These are phyloP conservation scores for Aureobasidium melanogenum DNA, from an alignment of 2,329 filamentous ascomycete species.

Conservation along the genomic window DNA sequence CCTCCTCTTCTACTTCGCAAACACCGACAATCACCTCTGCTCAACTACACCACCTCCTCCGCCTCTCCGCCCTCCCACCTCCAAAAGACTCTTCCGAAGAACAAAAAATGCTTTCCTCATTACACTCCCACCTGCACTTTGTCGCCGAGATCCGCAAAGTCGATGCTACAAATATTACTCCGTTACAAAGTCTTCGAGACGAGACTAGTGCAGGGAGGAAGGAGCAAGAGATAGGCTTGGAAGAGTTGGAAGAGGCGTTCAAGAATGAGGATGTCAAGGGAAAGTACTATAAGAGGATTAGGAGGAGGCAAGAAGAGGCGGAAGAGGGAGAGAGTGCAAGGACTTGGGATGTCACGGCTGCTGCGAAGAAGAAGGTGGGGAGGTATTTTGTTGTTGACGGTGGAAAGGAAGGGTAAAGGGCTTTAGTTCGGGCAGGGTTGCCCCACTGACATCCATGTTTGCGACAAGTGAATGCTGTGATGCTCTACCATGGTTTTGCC, in stretches of 20 bases:
- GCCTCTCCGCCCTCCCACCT: slow-evolving; percentile 75
- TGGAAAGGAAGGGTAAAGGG: slow-evolving; percentile 28
- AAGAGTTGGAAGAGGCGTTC: slow-evolving; percentile 48
- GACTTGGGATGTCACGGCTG: slow-evolving; percentile 62
- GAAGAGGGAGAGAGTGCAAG: slow-evolving; percentile 39
- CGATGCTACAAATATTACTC: slow-evolving; percentile 62
- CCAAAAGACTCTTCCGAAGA: slow-evolving; percentile 58
- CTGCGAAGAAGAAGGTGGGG: slow-evolving; percentile 57
- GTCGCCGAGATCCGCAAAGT: slow-evolving; percentile 78
- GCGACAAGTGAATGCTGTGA: too few relatives aligned
- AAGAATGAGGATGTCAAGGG: slow-evolving; percentile 54
- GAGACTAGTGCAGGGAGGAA: slow-evolving; percentile 53
- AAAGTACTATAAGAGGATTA: slow-evolving; percentile 40
- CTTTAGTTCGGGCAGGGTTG: neutral
- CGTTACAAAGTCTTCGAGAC: slow-evolving; percentile 71
- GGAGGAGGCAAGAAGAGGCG: slow-evolving; percentile 34
- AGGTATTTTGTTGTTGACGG: slow-evolving; percentile 71
- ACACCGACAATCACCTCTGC: slow-evolving; percentile 47
- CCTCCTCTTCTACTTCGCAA: slow-evolving; percentile 15
- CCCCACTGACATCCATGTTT: neutral
- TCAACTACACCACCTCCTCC: slow-evolving; percentile 75
- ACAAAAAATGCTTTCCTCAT: slow-evolving; percentile 59
- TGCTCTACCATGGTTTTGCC: too few relatives aligned
- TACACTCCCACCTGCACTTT: slow-evolving; percentile 80
- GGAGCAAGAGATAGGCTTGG: slow-evolving; percentile 52